Evolutionary conservation across 2,329 filamentous ascomycete genomes (phyloP).

Genomic region (Colletotrichum noveboracense): DNA sequence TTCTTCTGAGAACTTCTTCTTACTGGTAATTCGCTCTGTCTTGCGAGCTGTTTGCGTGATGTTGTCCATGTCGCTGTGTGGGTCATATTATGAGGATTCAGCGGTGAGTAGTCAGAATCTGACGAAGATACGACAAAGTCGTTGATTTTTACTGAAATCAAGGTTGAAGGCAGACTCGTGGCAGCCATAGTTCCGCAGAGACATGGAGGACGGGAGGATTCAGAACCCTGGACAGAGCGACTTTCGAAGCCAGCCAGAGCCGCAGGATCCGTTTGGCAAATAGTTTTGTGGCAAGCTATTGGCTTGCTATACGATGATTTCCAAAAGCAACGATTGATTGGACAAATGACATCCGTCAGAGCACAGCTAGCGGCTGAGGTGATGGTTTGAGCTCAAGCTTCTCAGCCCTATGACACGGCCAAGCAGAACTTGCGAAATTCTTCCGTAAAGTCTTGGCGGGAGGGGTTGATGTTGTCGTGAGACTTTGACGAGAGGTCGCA

Average conservation of each 20-base stretch:
- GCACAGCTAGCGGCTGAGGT: neutral
- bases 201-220: neutral
- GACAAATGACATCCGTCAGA: neutral
- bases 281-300: neutral
- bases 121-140: neutral
- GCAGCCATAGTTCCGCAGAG: neutral
- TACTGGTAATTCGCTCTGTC: neutral
- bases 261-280: slow-evolving; percentile 5
- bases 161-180: neutral
- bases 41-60: neutral
- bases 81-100: neutral
- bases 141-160: neutral
- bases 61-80: neutral
- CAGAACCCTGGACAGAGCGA: neutral
- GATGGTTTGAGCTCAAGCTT: neutral
- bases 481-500: neutral
- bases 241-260: neutral
- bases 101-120: neutral
- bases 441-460: neutral
- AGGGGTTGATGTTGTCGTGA: neutral
- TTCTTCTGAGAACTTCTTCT: neutral
- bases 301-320: slow-evolving; percentile 8
- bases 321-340: neutral
- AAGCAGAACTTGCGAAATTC: neutral
- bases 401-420: slow-evolving; percentile 14